These are phyloP conservation scores for Penicillium dipodomyicola DNA, from an alignment of 495 filamentous ascomycete species.

Conservation along the genomic window DNA sequence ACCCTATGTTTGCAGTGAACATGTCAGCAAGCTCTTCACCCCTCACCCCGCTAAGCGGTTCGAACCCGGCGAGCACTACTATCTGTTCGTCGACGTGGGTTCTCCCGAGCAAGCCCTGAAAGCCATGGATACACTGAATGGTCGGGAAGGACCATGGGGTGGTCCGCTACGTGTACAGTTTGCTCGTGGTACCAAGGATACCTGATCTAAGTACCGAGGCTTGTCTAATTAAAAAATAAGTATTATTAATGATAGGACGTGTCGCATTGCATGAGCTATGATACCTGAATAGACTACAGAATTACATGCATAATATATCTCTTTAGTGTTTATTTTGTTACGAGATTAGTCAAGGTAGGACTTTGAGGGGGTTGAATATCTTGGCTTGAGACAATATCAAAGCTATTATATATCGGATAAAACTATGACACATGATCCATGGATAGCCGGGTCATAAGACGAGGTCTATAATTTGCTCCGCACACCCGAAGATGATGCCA, in stretches of 20 bases:
- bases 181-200: slow-evolving; percentile 34
- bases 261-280: slow-evolving; percentile 10
- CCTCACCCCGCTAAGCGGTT: slow-evolving; percentile 53
- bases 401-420: not conserved
- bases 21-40: slow-evolving; percentile 63
- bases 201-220: not conserved
- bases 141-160: slow-evolving; percentile 46
- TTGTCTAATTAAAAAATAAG: slow-evolving; percentile 17
- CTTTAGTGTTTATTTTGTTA: not conserved
- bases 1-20: slow-evolving; percentile 33
- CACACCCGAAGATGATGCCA: not conserved
- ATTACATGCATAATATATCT: not conserved
- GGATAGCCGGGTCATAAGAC: not conserved
- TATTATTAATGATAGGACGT: slow-evolving; percentile 21
- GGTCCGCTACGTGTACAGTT: slow-evolving; percentile 42
- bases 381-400: not conserved
- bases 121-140: slow-evolving; percentile 41
- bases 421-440: not conserved
- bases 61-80: slow-evolving; percentile 59
- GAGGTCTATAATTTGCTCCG: not conserved
- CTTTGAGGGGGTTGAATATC: not conserved
- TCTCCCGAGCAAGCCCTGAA: slow-evolving; percentile 56
- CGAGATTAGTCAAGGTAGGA: no score
- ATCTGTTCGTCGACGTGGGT: slow-evolving; percentile 65
- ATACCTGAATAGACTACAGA: slow-evolving; percentile 4